Conservation (phyloP, 2,329 filamentous ascomycete genomes). For the Emericellopsis atlantica region DNA sequence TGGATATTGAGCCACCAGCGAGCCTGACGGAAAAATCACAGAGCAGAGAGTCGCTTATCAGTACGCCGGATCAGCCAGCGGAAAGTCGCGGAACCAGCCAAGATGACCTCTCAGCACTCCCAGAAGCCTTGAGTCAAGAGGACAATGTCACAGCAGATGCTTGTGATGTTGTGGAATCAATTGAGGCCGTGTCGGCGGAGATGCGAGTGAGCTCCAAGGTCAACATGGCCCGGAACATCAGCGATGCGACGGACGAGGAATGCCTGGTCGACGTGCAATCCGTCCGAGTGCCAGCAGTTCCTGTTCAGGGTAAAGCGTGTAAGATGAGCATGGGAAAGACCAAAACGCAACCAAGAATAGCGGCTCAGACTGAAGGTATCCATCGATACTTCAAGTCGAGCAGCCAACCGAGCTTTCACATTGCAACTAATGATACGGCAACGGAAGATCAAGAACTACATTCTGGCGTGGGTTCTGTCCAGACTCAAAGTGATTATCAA, state of each 20-base stretch:
- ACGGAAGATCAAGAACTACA: background rate
- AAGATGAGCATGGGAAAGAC: background rate
- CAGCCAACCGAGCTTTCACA: background rate
- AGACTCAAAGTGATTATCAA: no score
- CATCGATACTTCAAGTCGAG: background rate
- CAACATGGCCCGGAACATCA: slow-evolving; percentile 18
- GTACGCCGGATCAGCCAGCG: no score
- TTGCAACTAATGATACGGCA: slow-evolving; percentile 3
- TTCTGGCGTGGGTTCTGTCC: no score
- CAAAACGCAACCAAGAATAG: no score
- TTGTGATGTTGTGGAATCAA: no score
- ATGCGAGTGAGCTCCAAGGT: slow-evolving; percentile 16
- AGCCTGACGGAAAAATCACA: no score
- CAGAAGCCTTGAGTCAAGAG: no score
- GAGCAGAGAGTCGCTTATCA: no score
- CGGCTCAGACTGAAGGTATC: background rate
- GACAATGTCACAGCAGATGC: no score
- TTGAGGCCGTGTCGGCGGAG: background rate
- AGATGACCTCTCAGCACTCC: no score
- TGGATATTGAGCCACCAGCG: no score
- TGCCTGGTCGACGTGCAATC: slow-evolving; percentile 7
- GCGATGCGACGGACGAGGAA: slow-evolving; percentile 16
- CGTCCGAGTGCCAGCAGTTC: slow-evolving; percentile 11
- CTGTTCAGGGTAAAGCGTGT: slow-evolving; percentile 1
- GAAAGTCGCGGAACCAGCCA: no score